These are phyloP conservation scores for Dioscorea zingiberensis DNA, from an alignment of 106 monocot genomes.

Conservation along the genomic window DNA sequence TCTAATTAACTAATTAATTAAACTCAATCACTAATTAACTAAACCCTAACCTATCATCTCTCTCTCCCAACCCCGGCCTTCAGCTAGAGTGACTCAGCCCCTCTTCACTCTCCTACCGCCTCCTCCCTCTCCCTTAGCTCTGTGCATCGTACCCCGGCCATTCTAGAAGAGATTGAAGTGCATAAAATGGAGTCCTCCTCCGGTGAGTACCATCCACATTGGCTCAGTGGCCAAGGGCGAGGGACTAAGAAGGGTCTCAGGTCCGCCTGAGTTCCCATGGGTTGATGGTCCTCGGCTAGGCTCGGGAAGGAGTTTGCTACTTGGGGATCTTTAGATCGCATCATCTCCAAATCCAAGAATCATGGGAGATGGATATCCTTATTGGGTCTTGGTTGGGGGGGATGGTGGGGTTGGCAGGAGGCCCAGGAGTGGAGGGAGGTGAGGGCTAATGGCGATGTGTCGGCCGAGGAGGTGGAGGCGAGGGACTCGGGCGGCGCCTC, in stretches of 20 bases:
- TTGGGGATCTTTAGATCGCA: constrained; percentile 11
- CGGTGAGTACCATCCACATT: constrained; percentile 17
- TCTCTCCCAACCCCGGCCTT: too few species aligned
- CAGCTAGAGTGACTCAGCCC: too few species aligned
- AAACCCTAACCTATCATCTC: too few species aligned
- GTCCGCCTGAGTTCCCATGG: constrained; percentile 63
- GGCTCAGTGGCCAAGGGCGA: constrained; percentile 5
- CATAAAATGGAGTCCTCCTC: constrained; percentile 1
- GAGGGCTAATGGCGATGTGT: constrained; percentile 59
- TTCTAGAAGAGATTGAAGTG: constrained; percentile 39
- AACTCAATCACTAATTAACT: too few species aligned
- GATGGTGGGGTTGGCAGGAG: constrained; percentile 24
- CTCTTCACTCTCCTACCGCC: too few species aligned
- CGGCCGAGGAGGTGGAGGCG: constrained; percentile 39
- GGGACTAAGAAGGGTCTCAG: too few species aligned
- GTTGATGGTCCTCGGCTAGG: constrained; percentile 45
- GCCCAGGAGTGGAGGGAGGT: constrained; percentile 56
- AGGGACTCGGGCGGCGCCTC: too few species aligned
- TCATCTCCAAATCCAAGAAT: constrained; percentile 19
- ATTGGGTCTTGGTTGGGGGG: constrained; percentile 23
- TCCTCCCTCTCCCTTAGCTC: too few species aligned
- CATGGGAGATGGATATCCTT: too few species aligned
- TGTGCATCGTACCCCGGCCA: too few species aligned
- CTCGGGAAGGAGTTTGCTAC: too few species aligned
- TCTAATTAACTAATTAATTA: too few species aligned